Conservation (phyloP, 345 rosid genomes). For the Lepidium aucheri region DNA sequence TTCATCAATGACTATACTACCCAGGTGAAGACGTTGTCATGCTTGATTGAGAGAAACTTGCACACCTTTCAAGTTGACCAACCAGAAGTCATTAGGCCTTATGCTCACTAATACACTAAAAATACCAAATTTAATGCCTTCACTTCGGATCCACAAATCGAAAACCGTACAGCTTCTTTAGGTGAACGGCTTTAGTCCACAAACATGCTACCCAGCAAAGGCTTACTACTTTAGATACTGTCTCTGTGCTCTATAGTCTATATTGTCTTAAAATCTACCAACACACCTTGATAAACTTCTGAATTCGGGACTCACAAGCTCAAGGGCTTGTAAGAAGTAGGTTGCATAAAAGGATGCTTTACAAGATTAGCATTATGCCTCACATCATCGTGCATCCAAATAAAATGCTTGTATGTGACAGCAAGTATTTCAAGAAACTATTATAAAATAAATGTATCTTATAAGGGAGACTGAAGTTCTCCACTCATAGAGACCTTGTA, state of each 20-base stretch:
- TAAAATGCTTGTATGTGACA: not conserved
- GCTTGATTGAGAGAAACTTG: not conserved
- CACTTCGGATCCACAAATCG: not conserved
- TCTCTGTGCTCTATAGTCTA: not conserved
- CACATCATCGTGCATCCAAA: not conserved
- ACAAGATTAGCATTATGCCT: not conserved
- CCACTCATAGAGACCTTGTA: not conserved
- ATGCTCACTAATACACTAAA: not conserved
- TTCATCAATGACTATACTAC: not conserved
- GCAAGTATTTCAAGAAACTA: not conserved
- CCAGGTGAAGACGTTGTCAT: not conserved
- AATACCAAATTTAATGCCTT: not conserved
- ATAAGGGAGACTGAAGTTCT: not conserved
- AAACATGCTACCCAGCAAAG: not conserved
- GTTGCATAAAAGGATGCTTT: not conserved
- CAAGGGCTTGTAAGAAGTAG: not conserved
- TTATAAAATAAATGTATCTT: not conserved
- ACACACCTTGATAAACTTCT: not conserved
- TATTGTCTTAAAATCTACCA: not conserved
- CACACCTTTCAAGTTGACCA: not conserved
- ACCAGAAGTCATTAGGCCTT: not conserved
- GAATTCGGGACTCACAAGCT: not conserved
- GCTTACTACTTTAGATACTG: not conserved
- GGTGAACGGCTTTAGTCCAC: not conserved
- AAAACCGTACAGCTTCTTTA: not conserved